Evolutionary conservation across 2,329 filamentous ascomycete species (phyloP).

Genomic region (Elsinoe ampelina): DNA sequence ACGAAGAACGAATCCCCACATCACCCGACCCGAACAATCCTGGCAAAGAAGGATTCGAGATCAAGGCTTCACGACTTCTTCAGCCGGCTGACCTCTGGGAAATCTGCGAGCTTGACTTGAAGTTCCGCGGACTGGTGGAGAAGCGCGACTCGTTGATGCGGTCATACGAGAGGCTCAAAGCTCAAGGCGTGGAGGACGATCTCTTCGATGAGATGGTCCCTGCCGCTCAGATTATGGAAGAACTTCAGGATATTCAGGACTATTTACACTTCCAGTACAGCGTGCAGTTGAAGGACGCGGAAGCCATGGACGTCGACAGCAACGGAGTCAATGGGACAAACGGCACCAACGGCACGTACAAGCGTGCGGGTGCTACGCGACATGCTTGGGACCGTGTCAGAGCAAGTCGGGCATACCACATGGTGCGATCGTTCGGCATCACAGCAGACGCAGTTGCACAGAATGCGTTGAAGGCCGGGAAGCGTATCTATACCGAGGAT

Average conservation of each 20-base stretch:
- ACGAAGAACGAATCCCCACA: constrained; percentile 62
- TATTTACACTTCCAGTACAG: constrained; percentile 94
- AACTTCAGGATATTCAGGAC: constrained; percentile 92
- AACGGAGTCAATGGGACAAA: constrained; percentile 39
- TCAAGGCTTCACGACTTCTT: constrained; percentile 75
- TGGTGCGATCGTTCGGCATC: constrained; percentile 86
- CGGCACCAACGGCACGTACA: constrained; percentile 42
- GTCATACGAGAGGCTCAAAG: constrained; percentile 63
- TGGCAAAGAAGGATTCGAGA: constrained; percentile 62
- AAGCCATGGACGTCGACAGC: constrained; percentile 50
- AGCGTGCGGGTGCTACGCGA: constrained; percentile 73
- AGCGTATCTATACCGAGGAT: constrained; percentile 77
- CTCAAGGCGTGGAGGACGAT: constrained; percentile 42
- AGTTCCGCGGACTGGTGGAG: constrained; percentile 85
- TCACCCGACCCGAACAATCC: constrained; percentile 56
- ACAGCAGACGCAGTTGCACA: constrained; percentile 78
- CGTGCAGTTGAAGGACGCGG: constrained; percentile 70
- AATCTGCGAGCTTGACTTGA: constrained; percentile 87
- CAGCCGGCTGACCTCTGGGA: constrained; percentile 93
- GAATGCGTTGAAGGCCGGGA: constrained; percentile 70
- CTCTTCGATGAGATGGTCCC: constrained; percentile 77
- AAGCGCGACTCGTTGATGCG: constrained; percentile 79
- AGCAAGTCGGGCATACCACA: constrained; percentile 65
- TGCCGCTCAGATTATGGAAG: constrained; percentile 77
- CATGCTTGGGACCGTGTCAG: constrained; percentile 77